These are phyloP conservation scores for Ophiocordyceps polyrhachis-furcata DNA, from an alignment of 2,329 filamentous ascomycete genomes.

Conservation along the genomic window DNA sequence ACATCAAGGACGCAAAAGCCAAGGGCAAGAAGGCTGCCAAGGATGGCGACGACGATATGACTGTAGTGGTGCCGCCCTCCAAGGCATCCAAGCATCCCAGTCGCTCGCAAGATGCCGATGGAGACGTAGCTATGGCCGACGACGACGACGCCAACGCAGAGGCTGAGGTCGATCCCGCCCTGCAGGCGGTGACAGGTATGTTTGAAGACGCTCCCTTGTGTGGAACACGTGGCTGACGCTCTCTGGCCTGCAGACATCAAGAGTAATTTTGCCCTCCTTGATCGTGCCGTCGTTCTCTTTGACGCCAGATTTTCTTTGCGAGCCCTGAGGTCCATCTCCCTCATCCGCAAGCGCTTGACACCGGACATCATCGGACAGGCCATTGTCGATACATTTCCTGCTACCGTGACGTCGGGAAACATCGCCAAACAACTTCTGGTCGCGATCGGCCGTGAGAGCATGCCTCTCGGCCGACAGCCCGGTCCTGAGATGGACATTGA, in stretches of 20 bases:
- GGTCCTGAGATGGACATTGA: slow-evolving; percentile 58
- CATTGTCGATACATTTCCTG: slow-evolving; percentile 62
- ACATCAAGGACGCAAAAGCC: slow-evolving; percentile 49
- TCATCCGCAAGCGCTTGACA: slow-evolving; percentile 77
- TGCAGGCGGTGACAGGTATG: slow-evolving; percentile 40
- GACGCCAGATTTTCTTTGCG: slow-evolving; percentile 89
- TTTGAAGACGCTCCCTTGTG: background rate
- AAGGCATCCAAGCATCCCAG: slow-evolving; percentile 43
- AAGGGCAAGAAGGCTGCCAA: slow-evolving; percentile 45
- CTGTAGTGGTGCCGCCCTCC: slow-evolving; percentile 57
- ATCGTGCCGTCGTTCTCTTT: slow-evolving; percentile 81
- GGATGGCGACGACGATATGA: slow-evolving; percentile 64
- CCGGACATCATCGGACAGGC: slow-evolving; percentile 65
- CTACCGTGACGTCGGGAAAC: slow-evolving; percentile 37
- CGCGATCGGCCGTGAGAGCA: slow-evolving; percentile 48
- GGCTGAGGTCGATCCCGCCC: slow-evolving; percentile 39
- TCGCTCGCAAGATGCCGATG: slow-evolving; percentile 40
- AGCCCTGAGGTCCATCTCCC: slow-evolving; percentile 86
- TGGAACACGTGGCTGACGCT: slow-evolving; percentile 1
- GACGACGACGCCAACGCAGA: slow-evolving; percentile 32
- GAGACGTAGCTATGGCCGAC: slow-evolving; percentile 52
- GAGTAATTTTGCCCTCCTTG: slow-evolving; percentile 78
- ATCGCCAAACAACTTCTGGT: slow-evolving; percentile 52
- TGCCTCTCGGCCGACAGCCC: slow-evolving; percentile 38
- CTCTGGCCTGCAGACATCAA: slow-evolving; percentile 55